A percentile compares a stretch with the other conserved stretches of the same genome.
These are phyloP conservation scores for Fusarium scirpi DNA, from an alignment of 2,329 filamentous ascomycete genomes.

Conservation along the genomic window DNA sequence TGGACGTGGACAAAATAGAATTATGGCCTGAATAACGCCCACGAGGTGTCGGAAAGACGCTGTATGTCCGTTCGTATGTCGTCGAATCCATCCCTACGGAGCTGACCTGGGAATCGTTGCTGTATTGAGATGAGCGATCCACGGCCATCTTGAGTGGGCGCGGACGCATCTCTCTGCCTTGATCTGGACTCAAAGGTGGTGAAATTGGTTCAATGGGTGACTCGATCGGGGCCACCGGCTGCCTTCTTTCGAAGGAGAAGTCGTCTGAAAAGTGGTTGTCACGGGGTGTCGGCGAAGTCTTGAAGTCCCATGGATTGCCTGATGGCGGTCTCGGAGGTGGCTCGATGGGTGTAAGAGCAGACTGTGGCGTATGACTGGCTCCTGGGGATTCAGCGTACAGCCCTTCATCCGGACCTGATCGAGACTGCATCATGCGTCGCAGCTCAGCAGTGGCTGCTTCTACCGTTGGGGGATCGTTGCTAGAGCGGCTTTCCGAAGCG, in stretches of 20 bases:
- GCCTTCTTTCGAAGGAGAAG: slow-evolving; percentile 43
- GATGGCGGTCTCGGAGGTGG: slow-evolving; percentile 54
- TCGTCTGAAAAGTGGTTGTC: slow-evolving; percentile 41
- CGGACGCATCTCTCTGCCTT: slow-evolving; percentile 25
- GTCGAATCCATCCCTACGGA: slow-evolving; percentile 36
- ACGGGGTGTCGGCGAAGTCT: slow-evolving; percentile 30
- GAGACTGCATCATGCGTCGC: slow-evolving; percentile 45
- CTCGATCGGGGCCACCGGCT: slow-evolving; percentile 41
- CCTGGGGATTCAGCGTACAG: slow-evolving; percentile 34
- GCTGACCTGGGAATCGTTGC: slow-evolving; percentile 41
- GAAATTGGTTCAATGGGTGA: slow-evolving; percentile 41
- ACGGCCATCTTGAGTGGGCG: slow-evolving; percentile 36
- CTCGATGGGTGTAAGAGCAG: slow-evolving; percentile 36
- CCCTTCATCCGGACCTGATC: slow-evolving; percentile 45
- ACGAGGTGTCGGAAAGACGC: slow-evolving; percentile 41
- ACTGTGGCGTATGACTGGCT: slow-evolving; percentile 20
- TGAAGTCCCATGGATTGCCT: slow-evolving; percentile 58
- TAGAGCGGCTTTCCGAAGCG: slow-evolving; percentile 21
- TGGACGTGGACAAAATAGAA: slow-evolving; percentile 44
- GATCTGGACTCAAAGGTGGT: slow-evolving; percentile 42
- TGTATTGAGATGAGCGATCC: slow-evolving; percentile 41
- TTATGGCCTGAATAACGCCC: slow-evolving; percentile 40
- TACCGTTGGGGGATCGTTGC: slow-evolving; percentile 41
- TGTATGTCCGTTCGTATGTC: slow-evolving; percentile 43
- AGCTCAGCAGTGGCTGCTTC: slow-evolving; percentile 50